Conservation (phyloP, 768 basidiomycete genomes). For the Kondoa malvinella region DNA sequence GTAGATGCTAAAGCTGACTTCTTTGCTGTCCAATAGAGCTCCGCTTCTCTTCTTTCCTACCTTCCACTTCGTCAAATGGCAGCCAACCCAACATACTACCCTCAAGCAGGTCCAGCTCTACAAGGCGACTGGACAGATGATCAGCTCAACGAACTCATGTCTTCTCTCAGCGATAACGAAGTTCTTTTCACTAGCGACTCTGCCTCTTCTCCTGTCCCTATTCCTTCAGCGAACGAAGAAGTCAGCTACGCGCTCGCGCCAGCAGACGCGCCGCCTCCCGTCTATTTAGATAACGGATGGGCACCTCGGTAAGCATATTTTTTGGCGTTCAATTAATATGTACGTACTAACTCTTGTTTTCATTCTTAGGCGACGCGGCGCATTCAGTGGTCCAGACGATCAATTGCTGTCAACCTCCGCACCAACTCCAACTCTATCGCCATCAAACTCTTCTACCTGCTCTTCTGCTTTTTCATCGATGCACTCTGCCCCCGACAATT, state of each 20-base stretch:
- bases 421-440: not conserved
- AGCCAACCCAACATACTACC: too few relatives aligned
- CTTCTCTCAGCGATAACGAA: not conserved
- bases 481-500: not conserved
- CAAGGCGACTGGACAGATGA: not conserved
- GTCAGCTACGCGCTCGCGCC: not conserved
- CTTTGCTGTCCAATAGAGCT: too few relatives aligned
- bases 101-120: too few relatives aligned
- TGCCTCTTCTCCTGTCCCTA: not conserved
- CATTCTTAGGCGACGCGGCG: not conserved
- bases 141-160: not conserved
- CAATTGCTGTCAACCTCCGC: not conserved
- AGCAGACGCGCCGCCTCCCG: not conserved
- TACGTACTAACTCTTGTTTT: not conserved
- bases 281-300: not conserved
- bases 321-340: not conserved
- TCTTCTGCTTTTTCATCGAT: not conserved
- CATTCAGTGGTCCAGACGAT: not conserved
- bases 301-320: not conserved
- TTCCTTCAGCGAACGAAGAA: not conserved
- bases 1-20: too few relatives aligned
- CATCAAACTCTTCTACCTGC: not conserved
- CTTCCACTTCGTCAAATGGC: too few relatives aligned
- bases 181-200: not conserved
- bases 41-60: too few relatives aligned